Conservation (phyloP, 1,284 basidiomycete genomes). For the Cryptococcus amylolentus region DNA sequence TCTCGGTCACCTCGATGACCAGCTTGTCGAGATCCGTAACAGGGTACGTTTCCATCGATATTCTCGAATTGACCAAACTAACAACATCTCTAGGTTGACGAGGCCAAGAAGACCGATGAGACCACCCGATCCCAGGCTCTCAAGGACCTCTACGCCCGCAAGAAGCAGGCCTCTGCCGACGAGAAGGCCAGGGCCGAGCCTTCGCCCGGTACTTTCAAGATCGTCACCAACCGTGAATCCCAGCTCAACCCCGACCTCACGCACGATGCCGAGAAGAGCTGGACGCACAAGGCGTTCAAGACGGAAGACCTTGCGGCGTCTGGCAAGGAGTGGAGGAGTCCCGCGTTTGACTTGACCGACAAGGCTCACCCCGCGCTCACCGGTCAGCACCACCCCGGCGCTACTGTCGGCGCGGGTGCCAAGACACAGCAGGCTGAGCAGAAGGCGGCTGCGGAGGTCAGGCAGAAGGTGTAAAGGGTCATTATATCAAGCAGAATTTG, state of each 20-base stretch:
- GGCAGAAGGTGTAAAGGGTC: not conserved
- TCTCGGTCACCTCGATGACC: constrained; percentile 69
- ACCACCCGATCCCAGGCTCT: constrained; percentile 59
- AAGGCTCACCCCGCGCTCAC: constrained; percentile 39
- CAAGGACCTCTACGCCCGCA: constrained; percentile 60
- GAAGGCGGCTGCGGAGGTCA: not conserved
- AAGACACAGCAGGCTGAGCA: not conserved
- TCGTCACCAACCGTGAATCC: constrained; percentile 35
- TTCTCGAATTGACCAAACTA: constrained; percentile 25
- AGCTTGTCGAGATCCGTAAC: constrained; percentile 61
- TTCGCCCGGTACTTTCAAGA: constrained; percentile 40
- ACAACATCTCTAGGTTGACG: constrained; percentile 57
- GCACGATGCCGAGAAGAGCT: constrained; percentile 29
- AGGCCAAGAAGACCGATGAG: constrained; percentile 60
- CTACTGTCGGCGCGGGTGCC: constrained; percentile 20
- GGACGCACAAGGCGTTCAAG: constrained; percentile 36
- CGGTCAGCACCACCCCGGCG: constrained; percentile 32
- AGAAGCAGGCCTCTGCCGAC: constrained; percentile 48
- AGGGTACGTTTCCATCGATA: constrained; percentile 11
- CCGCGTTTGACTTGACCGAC: constrained; percentile 42
- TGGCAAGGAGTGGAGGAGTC: constrained; percentile 40
- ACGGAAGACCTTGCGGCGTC: constrained; percentile 33
- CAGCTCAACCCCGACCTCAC: constrained; percentile 36
- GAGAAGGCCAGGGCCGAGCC: constrained; percentile 44
- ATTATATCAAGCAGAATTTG: no score